These are phyloP conservation scores for Trichosanthes cucumerina DNA, from an alignment of 306 rosid genomes.

Conservation along the genomic window DNA sequence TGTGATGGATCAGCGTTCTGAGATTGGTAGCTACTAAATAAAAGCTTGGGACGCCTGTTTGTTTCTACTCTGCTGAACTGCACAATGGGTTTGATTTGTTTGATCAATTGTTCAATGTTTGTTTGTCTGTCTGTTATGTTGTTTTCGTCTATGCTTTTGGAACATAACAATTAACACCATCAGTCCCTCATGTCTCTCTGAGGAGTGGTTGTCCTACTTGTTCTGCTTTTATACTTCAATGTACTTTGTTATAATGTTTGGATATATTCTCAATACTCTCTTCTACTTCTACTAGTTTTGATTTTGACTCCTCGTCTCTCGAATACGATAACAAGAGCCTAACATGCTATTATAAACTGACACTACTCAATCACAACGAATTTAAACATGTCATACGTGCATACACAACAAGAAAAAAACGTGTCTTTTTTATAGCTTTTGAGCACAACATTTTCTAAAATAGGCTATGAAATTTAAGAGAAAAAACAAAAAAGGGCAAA, in stretches of 20 bases:
- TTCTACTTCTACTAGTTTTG: neutral
- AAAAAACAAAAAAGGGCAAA: no score
- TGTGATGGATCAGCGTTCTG: neutral
- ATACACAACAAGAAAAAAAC: no score
- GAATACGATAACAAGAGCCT: neutral
- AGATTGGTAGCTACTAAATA: conserved; percentile 5
- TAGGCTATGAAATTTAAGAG: no score
- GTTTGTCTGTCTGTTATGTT: neutral
- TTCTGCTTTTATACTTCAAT: neutral
- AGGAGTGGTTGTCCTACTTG: neutral
- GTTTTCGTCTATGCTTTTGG: neutral
- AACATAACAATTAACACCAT: neutral
- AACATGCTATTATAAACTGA: no score
- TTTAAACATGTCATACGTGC: no score
- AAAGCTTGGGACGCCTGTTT: neutral
- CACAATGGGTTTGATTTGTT: neutral
- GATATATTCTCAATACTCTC: neutral
- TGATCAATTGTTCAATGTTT: neutral
- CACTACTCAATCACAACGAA: no score
- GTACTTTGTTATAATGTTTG: neutral
- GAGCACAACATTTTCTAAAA: no score
- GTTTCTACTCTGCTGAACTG: neutral
- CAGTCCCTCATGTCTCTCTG: neutral
- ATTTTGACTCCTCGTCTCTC: neutral
- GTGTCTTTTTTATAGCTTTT: no score